Base-by-base conservation (phyloP, 306 rosid species). In the Adenanthera pavonina region DNA sequence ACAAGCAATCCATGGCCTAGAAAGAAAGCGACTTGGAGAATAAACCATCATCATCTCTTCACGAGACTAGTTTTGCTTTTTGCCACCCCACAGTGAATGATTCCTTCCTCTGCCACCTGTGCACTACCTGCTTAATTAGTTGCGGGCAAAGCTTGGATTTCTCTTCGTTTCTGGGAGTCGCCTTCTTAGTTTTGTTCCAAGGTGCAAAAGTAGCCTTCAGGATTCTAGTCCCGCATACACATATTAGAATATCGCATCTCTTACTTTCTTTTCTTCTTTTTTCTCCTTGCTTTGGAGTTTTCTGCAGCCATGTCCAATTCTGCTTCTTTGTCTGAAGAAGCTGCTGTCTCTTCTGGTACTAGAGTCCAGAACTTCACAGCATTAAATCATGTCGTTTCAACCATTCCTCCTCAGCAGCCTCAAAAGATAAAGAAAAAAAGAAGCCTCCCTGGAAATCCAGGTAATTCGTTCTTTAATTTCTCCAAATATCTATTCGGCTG, bases 391-490 rank as follows among this genome's bases (percentile, higher is more conserved):
- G 36, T 84, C 35, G 52, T 68, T 68, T 86, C 94, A 70, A 76
- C 84, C 56, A 52, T 79, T 71, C 70, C 82, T 74, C 75, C 69
- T 69, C 89, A 83, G 44, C 90, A 81, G 34, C 86, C 90, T 17
- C 89, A 77, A 46, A 92, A 89, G 81, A 73, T 79, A 60, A 91
- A 92, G 92, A 94, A 86, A 87, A 94, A 94, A 75, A 89, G 98
- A 86, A 94, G 82, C 85, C 93, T 91, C 69, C 98, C 98, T 12
- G 98, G 98, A 64, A 91, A 94, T 62, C 98, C 98, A 65, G 98
- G 98, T 92, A 82, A 8, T 38, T 49, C 2, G 4, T 52, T 72
- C 20, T 16, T 66, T 54, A 8, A 30, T 19, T 16, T 43, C 6
- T 44, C 20, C 20, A 25, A 34, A 9, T 34, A 46, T 47, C 64